Base-by-base conservation (phyloP, 1,284 basidiomycete genomes). In the Marasmius fiardii region DNA sequence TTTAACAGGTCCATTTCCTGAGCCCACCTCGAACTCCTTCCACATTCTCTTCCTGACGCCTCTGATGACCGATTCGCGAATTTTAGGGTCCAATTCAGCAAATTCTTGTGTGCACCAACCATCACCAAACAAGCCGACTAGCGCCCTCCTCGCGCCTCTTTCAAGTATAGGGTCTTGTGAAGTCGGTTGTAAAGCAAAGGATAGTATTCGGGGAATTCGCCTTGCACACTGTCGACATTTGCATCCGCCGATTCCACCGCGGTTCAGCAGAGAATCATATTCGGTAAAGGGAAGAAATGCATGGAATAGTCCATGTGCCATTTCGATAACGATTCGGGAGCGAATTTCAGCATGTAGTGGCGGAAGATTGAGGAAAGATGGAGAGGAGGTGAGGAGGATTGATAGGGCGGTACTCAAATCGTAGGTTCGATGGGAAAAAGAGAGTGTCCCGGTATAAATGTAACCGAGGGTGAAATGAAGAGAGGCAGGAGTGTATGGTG, bases 381-480 rank as follows among this genome's bases (percentile, higher is more conserved):
- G 45, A 18, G 81, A 76, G 2, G 94, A 88, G 0, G 92, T 86
- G 28, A 88, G 85, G 72, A 95, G 85, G 63, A 98, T 93, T 58
- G 91, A 84, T 68, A 98, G 93, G 0, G 92, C 92, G 14, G 94
- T 98, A 47, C 88, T 80, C 58, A 98, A 84, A 73, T 98, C 95
- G 70, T 94, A 97, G 0, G 91, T 89, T 18, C 96, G 81, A 65
- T 97, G 92, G 3, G 93, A 95, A 68, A 98, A 97, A 47, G 89
- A 80, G 51, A 99, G 86, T 5, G 93, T 95, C 43, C 96, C 96
- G 11, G 94, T 93, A 67, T 98, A 98, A 52, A 95, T 81, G 71
- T 89, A 95, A 14, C 95, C 95, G 26, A 99, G 83, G 24, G 93
- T 93, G 67, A 98, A 98, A 70, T 98, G 94, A 2, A 97, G 77